Percentiles rank a stretch among this genome's conserved stretches.
Conservation (phyloP, 2,329 filamentous ascomycete genomes). For the Claviceps fusiformis region DNA sequence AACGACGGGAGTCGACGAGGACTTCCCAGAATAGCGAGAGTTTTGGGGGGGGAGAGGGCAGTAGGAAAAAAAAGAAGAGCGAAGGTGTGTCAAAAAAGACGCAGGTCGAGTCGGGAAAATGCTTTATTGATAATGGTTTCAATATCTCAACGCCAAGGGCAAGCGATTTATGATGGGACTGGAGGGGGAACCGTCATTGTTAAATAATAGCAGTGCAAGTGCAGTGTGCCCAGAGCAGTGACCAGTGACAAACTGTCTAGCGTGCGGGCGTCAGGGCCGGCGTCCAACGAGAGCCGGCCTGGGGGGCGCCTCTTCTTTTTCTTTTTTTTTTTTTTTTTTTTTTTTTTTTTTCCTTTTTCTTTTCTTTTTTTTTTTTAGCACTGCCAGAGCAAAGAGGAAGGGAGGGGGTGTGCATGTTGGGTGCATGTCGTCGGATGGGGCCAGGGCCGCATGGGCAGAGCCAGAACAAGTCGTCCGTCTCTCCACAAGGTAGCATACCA, state of each 20-base stretch:
- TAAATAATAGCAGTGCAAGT: slow-evolving; percentile 5
- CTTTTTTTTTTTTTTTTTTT: no score
- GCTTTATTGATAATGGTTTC: background rate
- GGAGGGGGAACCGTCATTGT: slow-evolving; percentile 4
- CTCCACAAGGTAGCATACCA: background rate
- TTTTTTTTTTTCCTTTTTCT: background rate
- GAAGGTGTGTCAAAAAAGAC: slow-evolving; percentile 28
- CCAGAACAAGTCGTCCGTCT: background rate
- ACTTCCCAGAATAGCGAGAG: slow-evolving; percentile 43
- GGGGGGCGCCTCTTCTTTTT: no score
- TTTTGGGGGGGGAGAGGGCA: no score
- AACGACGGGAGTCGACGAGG: slow-evolving; percentile 65
- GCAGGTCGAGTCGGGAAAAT: slow-evolving; percentile 3
- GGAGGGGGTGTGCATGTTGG: background rate
- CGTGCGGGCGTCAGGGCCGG: background rate
- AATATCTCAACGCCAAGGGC: slow-evolving; percentile 4
- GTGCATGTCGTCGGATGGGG: background rate
- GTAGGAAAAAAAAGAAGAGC: slow-evolving; percentile 32
- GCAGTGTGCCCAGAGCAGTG: background rate
- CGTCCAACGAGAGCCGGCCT: background rate
- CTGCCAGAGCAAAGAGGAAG: background rate
- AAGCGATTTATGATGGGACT: background rate
- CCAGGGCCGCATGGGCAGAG: background rate
- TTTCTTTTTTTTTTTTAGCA: background rate
- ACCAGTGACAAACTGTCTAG: no score